Conservation (phyloP, 345 rosid species). For the Eutrema japonicum region DNA sequence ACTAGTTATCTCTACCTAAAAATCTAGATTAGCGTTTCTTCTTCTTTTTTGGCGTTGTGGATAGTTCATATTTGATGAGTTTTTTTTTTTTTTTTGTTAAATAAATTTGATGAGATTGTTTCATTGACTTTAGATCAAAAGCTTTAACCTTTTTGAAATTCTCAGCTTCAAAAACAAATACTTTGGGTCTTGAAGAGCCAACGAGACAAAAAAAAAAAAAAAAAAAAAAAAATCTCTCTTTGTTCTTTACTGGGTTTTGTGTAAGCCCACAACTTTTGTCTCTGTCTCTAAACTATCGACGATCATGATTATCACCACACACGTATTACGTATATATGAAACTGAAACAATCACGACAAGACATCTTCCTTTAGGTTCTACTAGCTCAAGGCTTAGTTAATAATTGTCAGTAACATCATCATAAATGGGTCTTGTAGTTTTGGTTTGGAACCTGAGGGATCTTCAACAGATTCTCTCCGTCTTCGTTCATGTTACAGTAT, state of each 20-base stretch:
- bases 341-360: slow-evolving; percentile 27
- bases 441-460: slow-evolving; percentile 36
- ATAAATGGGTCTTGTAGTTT: slow-evolving; percentile 27
- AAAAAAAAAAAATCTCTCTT: slow-evolving; percentile 2
- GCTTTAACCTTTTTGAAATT: neutral
- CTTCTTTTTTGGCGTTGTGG: neutral
- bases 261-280: slow-evolving; percentile 31
- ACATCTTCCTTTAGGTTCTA: slow-evolving; percentile 5
- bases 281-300: neutral
- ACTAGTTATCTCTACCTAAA: neutral
- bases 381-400: slow-evolving; percentile 32
- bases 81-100: neutral
- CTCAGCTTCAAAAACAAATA: neutral
- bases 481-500: slow-evolving; percentile 29
- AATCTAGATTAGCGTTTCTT: neutral
- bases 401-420: slow-evolving; percentile 17
- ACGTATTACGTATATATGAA: slow-evolving; percentile 16
- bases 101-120: neutral
- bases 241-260: slow-evolving; percentile 21
- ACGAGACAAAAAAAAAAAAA: slow-evolving; percentile 4
- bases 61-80: slow-evolving; percentile 8
- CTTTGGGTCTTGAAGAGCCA: slow-evolving; percentile 13
- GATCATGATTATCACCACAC: slow-evolving; percentile 31
- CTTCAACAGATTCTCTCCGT: slow-evolving; percentile 36
- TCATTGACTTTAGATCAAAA: neutral